Conservation (phyloP, 139 green algal genomes). For the Yamagishiella unicocca region DNA sequence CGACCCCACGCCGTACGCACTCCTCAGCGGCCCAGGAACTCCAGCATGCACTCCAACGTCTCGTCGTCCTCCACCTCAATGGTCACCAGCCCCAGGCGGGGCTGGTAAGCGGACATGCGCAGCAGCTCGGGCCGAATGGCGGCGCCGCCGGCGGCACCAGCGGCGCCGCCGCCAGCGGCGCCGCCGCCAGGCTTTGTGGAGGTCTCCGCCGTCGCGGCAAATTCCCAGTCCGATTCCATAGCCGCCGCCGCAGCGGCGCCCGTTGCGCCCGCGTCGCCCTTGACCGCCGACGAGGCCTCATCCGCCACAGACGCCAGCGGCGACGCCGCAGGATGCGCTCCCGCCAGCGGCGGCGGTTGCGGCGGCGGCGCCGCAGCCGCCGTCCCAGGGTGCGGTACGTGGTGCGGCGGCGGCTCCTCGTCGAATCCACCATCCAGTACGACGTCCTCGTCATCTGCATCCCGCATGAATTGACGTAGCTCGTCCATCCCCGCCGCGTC, state of each 20-base stretch:
- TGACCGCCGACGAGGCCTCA: neutral
- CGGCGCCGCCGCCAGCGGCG: neutral
- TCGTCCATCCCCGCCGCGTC: neutral
- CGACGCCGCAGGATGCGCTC: neutral
- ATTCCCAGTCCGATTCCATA: neutral
- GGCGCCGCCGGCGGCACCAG: neutral
- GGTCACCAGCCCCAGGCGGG: conserved; percentile 11
- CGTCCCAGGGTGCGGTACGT: neutral
- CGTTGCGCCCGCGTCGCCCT: neutral
- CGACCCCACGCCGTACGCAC: too few relatives aligned
- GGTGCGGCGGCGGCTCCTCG: neutral
- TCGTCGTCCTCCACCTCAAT: conserved; percentile 41
- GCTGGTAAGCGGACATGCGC: conserved; percentile 34
- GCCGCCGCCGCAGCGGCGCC: neutral
- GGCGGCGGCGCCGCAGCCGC: neutral
- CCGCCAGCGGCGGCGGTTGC: neutral
- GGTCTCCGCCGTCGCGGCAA: neutral
- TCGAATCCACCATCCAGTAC: conserved; percentile 28
- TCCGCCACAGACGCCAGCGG: neutral
- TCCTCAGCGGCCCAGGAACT: conserved; percentile 12
- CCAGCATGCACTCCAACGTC: neutral
- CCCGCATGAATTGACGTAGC: neutral
- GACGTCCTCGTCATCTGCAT: neutral
- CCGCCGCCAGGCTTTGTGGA: neutral
- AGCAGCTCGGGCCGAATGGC: neutral